A percentile compares a stretch with the other conserved stretches of the same genome.
phyloP scores from a whole-genome alignment of 208 protist species.

The Entamoeba invadens region DNA sequence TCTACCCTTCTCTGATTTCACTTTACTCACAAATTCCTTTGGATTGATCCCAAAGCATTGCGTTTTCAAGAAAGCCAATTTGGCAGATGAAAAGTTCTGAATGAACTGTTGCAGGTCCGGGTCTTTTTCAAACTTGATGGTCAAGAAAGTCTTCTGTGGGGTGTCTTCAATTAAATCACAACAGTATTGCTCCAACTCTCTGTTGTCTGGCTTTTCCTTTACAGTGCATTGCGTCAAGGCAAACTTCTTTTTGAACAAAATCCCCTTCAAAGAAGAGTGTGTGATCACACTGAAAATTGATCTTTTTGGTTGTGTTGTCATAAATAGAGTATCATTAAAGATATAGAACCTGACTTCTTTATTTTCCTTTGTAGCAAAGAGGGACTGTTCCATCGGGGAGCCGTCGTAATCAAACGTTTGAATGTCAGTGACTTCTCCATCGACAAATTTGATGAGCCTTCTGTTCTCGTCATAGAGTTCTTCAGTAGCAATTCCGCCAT shows the following conservation, averaged over 20 bases:
- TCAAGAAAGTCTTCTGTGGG: not conserved
- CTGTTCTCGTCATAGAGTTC: not conserved
- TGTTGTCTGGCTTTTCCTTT: not conserved
- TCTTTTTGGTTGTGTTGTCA: conserved; percentile 1
- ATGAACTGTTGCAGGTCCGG: not conserved
- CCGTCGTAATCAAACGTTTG: not conserved
- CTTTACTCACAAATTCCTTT: not conserved
- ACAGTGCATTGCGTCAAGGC: not conserved
- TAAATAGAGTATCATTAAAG: not conserved
- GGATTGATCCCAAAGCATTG: not conserved
- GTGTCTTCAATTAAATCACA: not conserved
- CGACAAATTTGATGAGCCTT: not conserved
- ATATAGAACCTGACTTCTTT: not conserved
- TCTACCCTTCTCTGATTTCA: not conserved
- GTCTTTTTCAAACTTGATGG: not conserved
- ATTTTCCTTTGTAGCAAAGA: not conserved
- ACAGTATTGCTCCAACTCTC: not conserved
- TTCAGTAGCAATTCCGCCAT: not conserved
- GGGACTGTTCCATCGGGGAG: not conserved
- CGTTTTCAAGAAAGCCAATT: not conserved
- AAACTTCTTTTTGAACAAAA: not conserved
- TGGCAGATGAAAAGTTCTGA: not conserved
- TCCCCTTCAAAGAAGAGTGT: not conserved
- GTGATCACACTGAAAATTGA: not conserved
- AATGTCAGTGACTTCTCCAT: not conserved